Conservation (phyloP, 768 basidiomycete genomes). For the Pleurotus citrinopileatus region DNA sequence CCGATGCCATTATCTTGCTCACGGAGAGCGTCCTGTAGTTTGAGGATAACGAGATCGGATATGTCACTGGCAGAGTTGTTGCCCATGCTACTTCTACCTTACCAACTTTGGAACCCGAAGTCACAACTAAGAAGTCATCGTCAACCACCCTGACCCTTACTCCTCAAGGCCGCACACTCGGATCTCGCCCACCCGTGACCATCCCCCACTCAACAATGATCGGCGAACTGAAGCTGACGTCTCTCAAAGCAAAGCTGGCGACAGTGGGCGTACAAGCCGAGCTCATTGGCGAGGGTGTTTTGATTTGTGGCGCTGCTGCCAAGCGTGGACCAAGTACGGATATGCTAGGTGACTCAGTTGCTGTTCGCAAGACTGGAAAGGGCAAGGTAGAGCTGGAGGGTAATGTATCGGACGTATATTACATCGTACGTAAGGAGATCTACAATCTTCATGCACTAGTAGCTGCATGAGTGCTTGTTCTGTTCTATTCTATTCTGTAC, state of each 20-base stretch:
- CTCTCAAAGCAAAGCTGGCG: conserved; percentile 78
- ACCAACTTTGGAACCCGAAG: conserved; percentile 78
- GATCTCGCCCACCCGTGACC: conserved; percentile 60
- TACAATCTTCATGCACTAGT: conserved; percentile 90
- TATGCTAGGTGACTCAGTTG: conserved; percentile 64
- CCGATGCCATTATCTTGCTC: conserved; percentile 1
- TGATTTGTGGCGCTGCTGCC: conserved; percentile 76
- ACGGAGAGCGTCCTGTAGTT: conserved; percentile 50
- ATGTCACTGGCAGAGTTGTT: conserved; percentile 84
- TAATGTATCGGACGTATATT: conserved; percentile 84
- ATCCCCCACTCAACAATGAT: conserved; percentile 94
- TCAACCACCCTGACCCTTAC: conserved; percentile 19
- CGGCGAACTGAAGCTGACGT: conserved; percentile 91
- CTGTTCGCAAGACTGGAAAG: conserved; percentile 83
- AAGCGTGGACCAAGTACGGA: conserved; percentile 39
- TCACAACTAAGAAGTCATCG: conserved; percentile 25
- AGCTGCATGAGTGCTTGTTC: conserved; percentile 44
- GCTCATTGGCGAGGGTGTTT: conserved; percentile 94
- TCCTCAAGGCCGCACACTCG: conserved; percentile 44
- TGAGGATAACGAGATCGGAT: conserved; percentile 96
- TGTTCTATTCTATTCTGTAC: not conserved
- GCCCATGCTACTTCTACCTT: conserved; percentile 85
- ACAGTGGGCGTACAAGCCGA: conserved; percentile 83
- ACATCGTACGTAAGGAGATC: conserved; percentile 83
- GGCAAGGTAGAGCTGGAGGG: conserved; percentile 91